Conservation (phyloP, 129 eudicot genomes). For the Gnaphalium uliginosum region DNA sequence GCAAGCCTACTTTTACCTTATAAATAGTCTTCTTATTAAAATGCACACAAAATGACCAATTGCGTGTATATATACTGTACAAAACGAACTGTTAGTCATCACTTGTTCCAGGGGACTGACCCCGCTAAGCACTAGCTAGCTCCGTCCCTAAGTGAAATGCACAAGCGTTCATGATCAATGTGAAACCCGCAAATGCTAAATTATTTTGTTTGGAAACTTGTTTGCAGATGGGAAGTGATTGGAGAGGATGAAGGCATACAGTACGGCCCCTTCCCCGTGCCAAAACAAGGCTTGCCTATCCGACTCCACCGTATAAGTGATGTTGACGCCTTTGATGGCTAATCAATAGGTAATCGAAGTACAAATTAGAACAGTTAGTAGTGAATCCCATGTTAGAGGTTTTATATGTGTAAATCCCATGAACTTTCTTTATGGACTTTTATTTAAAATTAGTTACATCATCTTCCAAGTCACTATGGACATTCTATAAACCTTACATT, state of each 20-base stretch:
- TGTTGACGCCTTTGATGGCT: not conserved
- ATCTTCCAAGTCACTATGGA: too few relatives aligned
- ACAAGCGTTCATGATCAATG: not conserved
- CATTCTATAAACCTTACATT: too few relatives aligned
- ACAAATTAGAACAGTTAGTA: not conserved
- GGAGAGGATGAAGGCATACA: conserved; percentile 64
- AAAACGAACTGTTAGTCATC: too few relatives aligned
- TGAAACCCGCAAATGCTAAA: not conserved
- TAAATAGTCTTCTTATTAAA: not conserved
- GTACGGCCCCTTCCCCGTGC: conserved; percentile 78
- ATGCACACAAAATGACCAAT: too few relatives aligned
- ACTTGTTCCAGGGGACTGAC: too few relatives aligned
- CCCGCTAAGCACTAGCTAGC: not conserved
- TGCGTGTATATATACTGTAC: too few relatives aligned
- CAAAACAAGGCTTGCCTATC: conserved; percentile 68
- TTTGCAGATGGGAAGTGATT: conserved; percentile 63
- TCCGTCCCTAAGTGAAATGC: not conserved
- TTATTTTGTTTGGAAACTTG: not conserved
- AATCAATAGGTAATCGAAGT: not conserved
- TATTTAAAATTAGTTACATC: too few relatives aligned
- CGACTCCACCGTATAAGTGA: conserved; percentile 22
- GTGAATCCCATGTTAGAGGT: too few relatives aligned
- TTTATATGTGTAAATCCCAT: too few relatives aligned
- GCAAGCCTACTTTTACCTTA: conserved; percentile 31
- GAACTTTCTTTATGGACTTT: too few relatives aligned